Conservation (phyloP, 2,329 filamentous ascomycete species). For the Zasmidium angulare region DNA sequence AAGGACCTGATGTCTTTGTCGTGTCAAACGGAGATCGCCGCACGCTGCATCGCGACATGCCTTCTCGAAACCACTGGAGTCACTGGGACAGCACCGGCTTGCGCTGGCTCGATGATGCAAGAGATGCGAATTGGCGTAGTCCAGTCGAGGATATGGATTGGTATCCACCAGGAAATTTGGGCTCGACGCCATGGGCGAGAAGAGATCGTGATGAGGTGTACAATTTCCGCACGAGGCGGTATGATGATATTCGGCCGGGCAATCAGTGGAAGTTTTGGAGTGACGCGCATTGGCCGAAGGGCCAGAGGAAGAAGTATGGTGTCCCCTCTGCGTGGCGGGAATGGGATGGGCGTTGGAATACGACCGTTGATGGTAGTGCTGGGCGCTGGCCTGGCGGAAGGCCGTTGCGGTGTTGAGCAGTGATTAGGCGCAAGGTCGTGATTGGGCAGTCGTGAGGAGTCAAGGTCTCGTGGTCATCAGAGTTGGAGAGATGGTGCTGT, state of each 20-base stretch:
- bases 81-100: constrained; percentile 31
- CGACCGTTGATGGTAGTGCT: constrained; percentile 27
- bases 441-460: too few species aligned
- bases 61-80: constrained; percentile 39
- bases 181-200: constrained; percentile 23
- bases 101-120: constrained; percentile 6
- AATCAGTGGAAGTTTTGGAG: constrained; percentile 27
- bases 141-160: constrained; percentile 34
- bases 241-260: constrained; percentile 16
- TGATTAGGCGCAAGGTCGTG: too few species aligned
- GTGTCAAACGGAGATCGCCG: constrained; percentile 38
- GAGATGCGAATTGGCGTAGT: constrained; percentile 37
- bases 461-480: too few species aligned
- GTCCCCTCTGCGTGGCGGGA: constrained; percentile 23
- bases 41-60: constrained; percentile 40
- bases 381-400: constrained; percentile 27
- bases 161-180: constrained; percentile 32
- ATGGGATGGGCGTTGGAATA: constrained; percentile 28
- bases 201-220: constrained; percentile 23
- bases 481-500: background rate
- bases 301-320: constrained; percentile 20
- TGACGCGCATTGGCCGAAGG: constrained; percentile 30
- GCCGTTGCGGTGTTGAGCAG: constrained; percentile 17
- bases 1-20: constrained; percentile 50
- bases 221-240: constrained; percentile 31